Base-by-base conservation (phyloP, 2,329 filamentous ascomycete genomes). In the Taxawa tesnikishii region DNA sequence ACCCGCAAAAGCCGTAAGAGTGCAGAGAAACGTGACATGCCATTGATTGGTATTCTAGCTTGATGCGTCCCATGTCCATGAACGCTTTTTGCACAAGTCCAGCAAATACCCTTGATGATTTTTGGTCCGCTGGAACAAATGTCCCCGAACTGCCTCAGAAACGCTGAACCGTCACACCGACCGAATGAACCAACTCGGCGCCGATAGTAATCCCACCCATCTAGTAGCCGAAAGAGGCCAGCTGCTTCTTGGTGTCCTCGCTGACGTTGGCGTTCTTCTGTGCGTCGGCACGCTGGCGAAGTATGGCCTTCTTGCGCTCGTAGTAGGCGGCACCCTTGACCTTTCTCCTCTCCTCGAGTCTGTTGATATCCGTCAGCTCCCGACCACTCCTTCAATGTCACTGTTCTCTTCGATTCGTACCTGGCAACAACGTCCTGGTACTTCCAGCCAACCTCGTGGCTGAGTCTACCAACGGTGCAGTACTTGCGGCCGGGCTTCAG, bases 371-470 rank as follows among this genome's bases (percentile, higher is more conserved):
- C n/a, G 32, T 43, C 31, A 43, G 33, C 24, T 19, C 25, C 12
- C 9, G 17, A 13, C 26, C 9, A 5, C n/a, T 23, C 8, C 15
- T 14, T 12, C 18, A 6, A 6, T 11, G 11, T 15, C 4, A 8
- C 15, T 21, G 8, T 11, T 25, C 8, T 4, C 15, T 10, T 10
- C 15, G 34, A 26, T 39, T 81, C 85, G 58, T 71, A 96, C 87
- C 83, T 85, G 58, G 79, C 81, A 70, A 98, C 90, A 60, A 98
- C 87, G 63, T 94, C 88, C 76, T 94, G 83, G 81, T 98, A 96
- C 74, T 98, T 98, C 90, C 90, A 98, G 71, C 90, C 90, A 60
- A 96, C 90, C 75, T 98, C 90, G 70, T 94, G 87, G 68, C 83
- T 90, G 61, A 98, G 73, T 70, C 90, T 79, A 55, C 90, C 90